These are phyloP conservation scores for Stachybotrys elegans DNA, from an alignment of 2,329 filamentous ascomycete genomes.

Conservation along the genomic window DNA sequence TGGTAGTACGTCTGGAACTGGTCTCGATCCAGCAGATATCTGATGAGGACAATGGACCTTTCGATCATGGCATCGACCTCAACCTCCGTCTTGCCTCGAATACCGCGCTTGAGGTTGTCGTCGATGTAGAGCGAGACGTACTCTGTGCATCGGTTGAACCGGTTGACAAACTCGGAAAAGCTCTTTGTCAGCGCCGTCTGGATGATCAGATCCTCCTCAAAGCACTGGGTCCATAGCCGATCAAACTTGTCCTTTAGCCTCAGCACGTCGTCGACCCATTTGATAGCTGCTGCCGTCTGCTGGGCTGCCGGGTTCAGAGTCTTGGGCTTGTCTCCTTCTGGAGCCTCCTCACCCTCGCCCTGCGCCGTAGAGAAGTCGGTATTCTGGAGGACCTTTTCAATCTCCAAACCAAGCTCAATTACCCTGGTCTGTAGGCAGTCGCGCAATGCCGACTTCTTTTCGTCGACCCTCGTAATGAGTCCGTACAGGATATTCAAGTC, in stretches of 20 bases:
- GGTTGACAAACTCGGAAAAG: slow-evolving; percentile 89
- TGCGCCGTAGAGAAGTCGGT: slow-evolving; percentile 44
- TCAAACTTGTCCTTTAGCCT: slow-evolving; percentile 87
- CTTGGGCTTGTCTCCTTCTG: slow-evolving; percentile 32
- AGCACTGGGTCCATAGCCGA: slow-evolving; percentile 66
- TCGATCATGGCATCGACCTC: slow-evolving; percentile 83
- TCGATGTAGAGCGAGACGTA: slow-evolving; percentile 96
- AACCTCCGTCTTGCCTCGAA: slow-evolving; percentile 85
- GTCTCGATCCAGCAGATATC: slow-evolving; percentile 88
- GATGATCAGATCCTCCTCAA: slow-evolving; percentile 68
- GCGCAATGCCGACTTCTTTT: slow-evolving; percentile 65
- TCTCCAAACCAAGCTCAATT: slow-evolving; percentile 72
- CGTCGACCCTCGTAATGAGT: slow-evolving; percentile 72
- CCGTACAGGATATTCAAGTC: slow-evolving; percentile 79
- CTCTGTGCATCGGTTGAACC: slow-evolving; percentile 80
- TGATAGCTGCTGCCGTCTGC: slow-evolving; percentile 81
- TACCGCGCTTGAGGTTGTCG: slow-evolving; percentile 89
- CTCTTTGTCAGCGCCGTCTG: slow-evolving; percentile 81
- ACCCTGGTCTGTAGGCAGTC: slow-evolving; percentile 69
- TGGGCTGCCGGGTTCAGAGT: slow-evolving; percentile 54
- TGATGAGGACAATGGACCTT: slow-evolving; percentile 81
- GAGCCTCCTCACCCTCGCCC: slow-evolving; percentile 41
- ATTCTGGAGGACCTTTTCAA: slow-evolving; percentile 64
- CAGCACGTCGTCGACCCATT: slow-evolving; percentile 92
- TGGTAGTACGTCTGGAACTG: slow-evolving; percentile 97